Conservation (phyloP, 768 basidiomycete genomes). For the Lactarius hengduanensis region DNA sequence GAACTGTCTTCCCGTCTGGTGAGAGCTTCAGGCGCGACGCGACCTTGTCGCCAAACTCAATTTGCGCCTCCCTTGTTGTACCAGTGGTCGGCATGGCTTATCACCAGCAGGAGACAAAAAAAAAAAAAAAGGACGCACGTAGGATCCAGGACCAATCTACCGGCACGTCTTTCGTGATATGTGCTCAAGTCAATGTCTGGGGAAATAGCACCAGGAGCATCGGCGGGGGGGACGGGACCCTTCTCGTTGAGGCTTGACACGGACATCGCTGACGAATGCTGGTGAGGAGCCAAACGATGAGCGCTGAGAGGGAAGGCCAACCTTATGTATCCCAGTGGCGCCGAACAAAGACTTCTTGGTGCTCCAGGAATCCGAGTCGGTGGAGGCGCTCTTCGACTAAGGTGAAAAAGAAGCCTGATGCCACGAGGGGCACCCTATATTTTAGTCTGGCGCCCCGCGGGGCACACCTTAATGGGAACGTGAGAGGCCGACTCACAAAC, state of each 20-base stretch:
- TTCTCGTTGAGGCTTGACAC: conserved; percentile 7
- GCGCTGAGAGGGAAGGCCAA: background rate
- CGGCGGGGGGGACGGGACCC: background rate
- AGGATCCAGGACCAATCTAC: conserved; percentile 61
- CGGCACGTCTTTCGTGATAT: conserved; percentile 56
- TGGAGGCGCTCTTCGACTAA: too few relatives aligned
- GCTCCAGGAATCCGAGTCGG: background rate
- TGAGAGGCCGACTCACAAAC: background rate
- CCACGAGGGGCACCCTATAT: too few relatives aligned
- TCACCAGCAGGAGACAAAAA: background rate
- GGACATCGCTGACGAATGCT: background rate
- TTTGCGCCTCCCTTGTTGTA: conserved; percentile 51
- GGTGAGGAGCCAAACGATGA: background rate
- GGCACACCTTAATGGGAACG: background rate
- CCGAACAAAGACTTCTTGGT: background rate
- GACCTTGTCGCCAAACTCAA: conserved; percentile 57
- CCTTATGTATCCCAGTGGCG: background rate
- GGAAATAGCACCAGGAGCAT: background rate
- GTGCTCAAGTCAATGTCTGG: conserved; percentile 37
- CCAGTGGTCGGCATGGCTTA: background rate
- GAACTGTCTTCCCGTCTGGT: conserved; percentile 53
- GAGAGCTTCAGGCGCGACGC: conserved; percentile 58
- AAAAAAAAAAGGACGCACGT: conserved; percentile 39
- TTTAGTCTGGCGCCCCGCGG: background rate
- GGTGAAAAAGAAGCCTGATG: background rate